These are phyloP conservation scores for Ogataea minuta DNA, from an alignment of 805 yeast species.

Conservation along the genomic window DNA sequence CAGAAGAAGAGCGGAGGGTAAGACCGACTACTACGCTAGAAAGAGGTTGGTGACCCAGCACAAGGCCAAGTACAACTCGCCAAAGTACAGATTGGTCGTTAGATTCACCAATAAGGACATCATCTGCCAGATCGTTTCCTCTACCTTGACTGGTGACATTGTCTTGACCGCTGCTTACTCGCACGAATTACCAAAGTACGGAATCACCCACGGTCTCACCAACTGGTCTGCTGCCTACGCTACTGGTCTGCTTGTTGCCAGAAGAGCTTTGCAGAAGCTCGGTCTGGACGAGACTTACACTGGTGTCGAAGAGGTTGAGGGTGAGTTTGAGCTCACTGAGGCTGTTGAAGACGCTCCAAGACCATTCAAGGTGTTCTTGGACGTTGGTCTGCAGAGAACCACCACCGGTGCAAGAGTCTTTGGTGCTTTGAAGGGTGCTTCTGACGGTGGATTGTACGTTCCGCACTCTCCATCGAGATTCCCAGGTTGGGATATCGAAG, in stretches of 20 bases:
- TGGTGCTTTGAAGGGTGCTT: conserved; percentile 99
- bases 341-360: conserved; percentile 99
- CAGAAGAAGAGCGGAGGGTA: conserved; percentile 99
- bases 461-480: conserved; percentile 99
- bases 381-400: conserved; percentile 99
- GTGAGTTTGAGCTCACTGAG: conserved; percentile 97
- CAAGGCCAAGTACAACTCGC: conserved; percentile 99
- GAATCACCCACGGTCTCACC: conserved; percentile 97
- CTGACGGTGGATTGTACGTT: conserved; percentile 98
- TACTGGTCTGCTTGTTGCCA: conserved; percentile 96
- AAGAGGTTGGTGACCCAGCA: conserved; percentile 99
- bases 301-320: conserved; percentile 99
- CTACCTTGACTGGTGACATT: conserved; percentile 95
- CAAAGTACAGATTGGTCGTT: conserved; percentile 99
- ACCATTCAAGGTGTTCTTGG: conserved; percentile 99
- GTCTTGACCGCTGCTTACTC: conserved; percentile 98
- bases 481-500: conserved; percentile 99
- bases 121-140: conserved; percentile 95
- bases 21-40: conserved; percentile 99
- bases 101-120: conserved; percentile 99
- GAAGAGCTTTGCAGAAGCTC: conserved; percentile 97
- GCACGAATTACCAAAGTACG: conserved; percentile 97
- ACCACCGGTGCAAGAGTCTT: conserved; percentile 99
- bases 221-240: conserved; percentile 99
- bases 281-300: conserved; percentile 96